Percentiles rank a stretch among this genome's conserved stretches.
phyloP scores from a whole-genome alignment of 2,329 filamentous ascomycete species.

The Teratosphaeria gauchensis region DNA sequence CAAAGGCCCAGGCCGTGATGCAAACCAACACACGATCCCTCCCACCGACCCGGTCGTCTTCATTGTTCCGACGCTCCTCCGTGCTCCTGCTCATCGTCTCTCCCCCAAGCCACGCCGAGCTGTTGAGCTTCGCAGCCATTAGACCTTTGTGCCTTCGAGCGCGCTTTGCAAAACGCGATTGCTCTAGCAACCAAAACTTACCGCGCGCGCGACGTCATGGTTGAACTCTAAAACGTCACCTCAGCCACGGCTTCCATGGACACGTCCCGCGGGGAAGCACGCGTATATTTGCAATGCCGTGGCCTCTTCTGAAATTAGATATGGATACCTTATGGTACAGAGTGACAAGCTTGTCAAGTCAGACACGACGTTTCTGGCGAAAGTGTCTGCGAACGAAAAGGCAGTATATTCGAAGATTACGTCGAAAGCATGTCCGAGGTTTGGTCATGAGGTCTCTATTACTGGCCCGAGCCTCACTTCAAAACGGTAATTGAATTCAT shows the following conservation, averaged over 20 bases:
- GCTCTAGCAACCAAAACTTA: neutral
- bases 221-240: neutral
- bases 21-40: neutral
- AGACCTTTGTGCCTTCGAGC: neutral
- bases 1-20: neutral
- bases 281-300: neutral
- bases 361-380: no score
- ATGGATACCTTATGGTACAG: no score
- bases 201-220: neutral
- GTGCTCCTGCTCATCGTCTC: neutral
- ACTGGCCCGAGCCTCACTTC: no score
- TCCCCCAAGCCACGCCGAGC: neutral
- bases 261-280: neutral
- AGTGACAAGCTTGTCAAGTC: no score
- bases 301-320: neutral
- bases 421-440: no score
- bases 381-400: no score
- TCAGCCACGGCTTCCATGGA: neutral
- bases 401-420: no score
- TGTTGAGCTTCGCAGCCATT: neutral
- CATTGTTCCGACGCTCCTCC: neutral
- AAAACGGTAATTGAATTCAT: no score
- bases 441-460: no score
- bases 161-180: neutral
- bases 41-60: neutral